These are phyloP conservation scores for Trypanosoma rangeli DNA, from an alignment of 208 protist species.

Conservation along the genomic window DNA sequence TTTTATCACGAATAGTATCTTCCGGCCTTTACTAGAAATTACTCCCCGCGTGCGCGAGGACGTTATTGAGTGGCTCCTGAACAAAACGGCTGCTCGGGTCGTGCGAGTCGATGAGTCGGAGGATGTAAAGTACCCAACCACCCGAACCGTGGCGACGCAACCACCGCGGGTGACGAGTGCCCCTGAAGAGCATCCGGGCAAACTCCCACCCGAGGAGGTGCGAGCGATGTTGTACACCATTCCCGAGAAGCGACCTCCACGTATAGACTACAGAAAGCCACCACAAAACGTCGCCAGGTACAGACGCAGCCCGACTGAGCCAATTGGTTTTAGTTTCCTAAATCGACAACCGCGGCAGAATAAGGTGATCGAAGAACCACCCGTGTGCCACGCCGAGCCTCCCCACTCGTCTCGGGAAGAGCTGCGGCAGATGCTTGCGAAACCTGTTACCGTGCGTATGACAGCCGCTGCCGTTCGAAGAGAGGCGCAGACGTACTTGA, in stretches of 20 bases:
- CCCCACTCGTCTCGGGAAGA: not conserved
- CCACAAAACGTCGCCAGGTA: not conserved
- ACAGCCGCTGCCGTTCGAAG: constrained; percentile 59
- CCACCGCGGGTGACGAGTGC: constrained; percentile 7
- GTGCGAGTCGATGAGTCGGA: constrained; percentile 10
- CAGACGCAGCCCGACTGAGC: constrained; percentile 17
- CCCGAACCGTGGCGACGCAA: not conserved
- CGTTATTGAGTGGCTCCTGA: constrained; percentile 36
- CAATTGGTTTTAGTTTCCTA: constrained; percentile 35
- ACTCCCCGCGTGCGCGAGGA: constrained; percentile 28
- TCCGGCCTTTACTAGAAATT: constrained; percentile 31
- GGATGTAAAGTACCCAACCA: not conserved
- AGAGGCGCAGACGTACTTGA: constrained; percentile 54
- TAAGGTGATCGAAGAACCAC: constrained; percentile 13
- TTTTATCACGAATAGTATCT: constrained; percentile 48
- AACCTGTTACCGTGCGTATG: constrained; percentile 35
- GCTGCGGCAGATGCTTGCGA: constrained; percentile 33
- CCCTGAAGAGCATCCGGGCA: not conserved
- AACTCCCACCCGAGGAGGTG: constrained; percentile 64
- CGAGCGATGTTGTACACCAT: constrained; percentile 74
- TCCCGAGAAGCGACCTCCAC: constrained; percentile 56
- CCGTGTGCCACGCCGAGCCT: constrained; percentile 6
- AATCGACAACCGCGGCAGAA: constrained; percentile 1
- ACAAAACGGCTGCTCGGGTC: constrained; percentile 26
- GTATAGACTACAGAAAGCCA: constrained; percentile 29